Evolutionary conservation across 2,329 filamentous ascomycete species (phyloP), one percentile per base, ranked within the genome.

Genomic region (Hypoxylon sp.): DNA sequence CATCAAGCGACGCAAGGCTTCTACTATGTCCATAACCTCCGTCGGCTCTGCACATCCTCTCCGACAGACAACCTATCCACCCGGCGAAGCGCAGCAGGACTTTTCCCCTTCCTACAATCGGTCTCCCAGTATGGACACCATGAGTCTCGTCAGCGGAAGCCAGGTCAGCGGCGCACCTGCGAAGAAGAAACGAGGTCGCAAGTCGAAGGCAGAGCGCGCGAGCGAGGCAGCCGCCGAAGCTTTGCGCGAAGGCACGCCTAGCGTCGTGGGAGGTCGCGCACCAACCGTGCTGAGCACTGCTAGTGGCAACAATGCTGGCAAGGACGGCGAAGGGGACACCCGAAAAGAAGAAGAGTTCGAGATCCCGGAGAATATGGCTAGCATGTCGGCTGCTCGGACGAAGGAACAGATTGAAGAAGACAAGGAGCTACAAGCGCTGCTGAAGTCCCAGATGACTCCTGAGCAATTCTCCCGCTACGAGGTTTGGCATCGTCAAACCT

Each of bases 41-140:
- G 75, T 77, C 13, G 72, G 76, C 14, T 86, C 87, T 1, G 83
- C 86, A 0, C 91, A 93, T 70, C 91, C 91, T 1, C 87, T 96
- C 1, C 91, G 93, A 41, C 91, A 94, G 75, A 94, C 93, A 3
- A 93, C 92, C 0, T 96, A 94, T 75, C 91, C 92, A 0, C 91
- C 92, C 25, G 90, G 89, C 64, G 82, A 87, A 64, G 67, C 73
- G 0, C 64, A 71, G 5, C 72, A 69, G 59, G 80, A 79, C 34
- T 79, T 83, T 21, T 88, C 87, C 2, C 84, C 87, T 0, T 85
- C 85, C 43, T 83, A 80, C 70, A 84, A 84, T 17, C 87, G 90
- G 14, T 92, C 90, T 0, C 91, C 91, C 0, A 91, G 89, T 1
- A 82, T 89, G 55, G 90, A 92, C 63, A 84, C 81, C 7, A 81